phyloP scores from a whole-genome alignment of 75 land plant genomes.

The Chamaecyparis obtusa region DNA sequence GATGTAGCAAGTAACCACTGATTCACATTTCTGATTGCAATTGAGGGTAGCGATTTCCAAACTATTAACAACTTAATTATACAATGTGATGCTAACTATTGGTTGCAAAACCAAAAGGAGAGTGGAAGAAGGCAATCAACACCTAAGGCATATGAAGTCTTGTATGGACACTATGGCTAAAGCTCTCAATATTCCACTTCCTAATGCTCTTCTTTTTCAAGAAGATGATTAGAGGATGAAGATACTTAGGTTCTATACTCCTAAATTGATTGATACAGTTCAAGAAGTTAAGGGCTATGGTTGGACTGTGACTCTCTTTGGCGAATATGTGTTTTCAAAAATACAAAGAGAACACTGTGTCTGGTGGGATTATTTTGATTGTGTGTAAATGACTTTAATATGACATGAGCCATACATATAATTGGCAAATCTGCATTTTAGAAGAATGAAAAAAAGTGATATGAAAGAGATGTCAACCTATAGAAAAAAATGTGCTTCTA shows the following conservation, averaged over 20 bases:
- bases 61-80: too few relatives aligned
- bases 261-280: background rate
- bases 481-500: too few relatives aligned
- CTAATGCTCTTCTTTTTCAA: background rate
- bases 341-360: background rate
- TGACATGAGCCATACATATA: too few relatives aligned
- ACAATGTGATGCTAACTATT: too few relatives aligned
- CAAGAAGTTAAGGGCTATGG: background rate
- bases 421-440: too few relatives aligned
- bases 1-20: too few relatives aligned
- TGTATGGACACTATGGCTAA: background rate
- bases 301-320: background rate
- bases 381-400: background rate
- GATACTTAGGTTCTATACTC: background rate
- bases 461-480: too few relatives aligned
- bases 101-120: too few relatives aligned
- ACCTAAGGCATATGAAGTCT: background rate
- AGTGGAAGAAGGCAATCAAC: too few relatives aligned
- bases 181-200: background rate
- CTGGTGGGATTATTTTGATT: background rate
- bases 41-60: too few relatives aligned
- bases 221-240: background rate
- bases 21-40: too few relatives aligned
- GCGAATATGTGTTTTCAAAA: background rate
- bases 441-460: too few relatives aligned